A percentile compares a stretch with the other conserved stretches of the same genome.
phyloP scores from a whole-genome alignment of 1,139 yeast species.

The Saccharomyces hybrid region DNA sequence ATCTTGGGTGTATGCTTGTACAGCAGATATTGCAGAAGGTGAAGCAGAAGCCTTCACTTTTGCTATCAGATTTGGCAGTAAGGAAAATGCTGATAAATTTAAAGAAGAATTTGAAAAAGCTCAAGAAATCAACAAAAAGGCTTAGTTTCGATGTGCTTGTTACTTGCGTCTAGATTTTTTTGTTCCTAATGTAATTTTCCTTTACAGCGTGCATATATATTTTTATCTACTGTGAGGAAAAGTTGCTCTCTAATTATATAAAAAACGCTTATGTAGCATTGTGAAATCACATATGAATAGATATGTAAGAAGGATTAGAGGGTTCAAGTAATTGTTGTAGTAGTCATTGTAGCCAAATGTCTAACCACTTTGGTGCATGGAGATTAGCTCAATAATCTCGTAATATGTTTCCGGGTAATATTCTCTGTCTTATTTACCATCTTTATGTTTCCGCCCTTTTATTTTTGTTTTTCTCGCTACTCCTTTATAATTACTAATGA shows the following conservation, averaged over 20 bases:
- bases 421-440: neutral
- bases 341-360: neutral
- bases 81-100: slow-evolving; percentile 94
- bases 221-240: neutral
- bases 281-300: neutral
- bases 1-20: slow-evolving; percentile 94
- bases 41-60: slow-evolving; percentile 92
- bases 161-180: neutral
- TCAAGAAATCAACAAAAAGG: slow-evolving; percentile 50
- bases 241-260: neutral
- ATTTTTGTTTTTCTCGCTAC: neutral
- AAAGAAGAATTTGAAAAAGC: slow-evolving; percentile 86
- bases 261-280: neutral
- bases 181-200: neutral
- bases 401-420: neutral
- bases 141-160: neutral
- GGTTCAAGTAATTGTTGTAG: neutral
- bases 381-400: neutral
- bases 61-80: slow-evolving; percentile 94
- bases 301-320: neutral
- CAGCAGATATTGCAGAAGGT: slow-evolving; percentile 94
- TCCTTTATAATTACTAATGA: neutral
- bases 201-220: neutral
- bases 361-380: neutral
- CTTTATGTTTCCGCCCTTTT: neutral